Conservation (phyloP, 2,329 filamentous ascomycete species). For the Zymoseptoria ardabiliae region DNA sequence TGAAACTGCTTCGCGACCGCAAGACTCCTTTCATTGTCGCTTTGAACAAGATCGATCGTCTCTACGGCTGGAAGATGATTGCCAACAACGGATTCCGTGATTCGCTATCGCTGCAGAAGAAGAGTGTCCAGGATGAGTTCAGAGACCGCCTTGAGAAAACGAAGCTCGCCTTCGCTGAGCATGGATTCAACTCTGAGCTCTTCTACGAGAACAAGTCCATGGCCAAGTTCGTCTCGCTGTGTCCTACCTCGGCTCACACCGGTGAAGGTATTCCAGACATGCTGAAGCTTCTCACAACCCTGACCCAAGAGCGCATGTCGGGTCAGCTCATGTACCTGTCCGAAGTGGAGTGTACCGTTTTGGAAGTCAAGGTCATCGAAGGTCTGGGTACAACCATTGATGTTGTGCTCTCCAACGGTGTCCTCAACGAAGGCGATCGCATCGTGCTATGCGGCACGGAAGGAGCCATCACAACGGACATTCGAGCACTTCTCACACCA, state of each 20-base stretch:
- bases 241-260: constrained; percentile 96
- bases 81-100: constrained; percentile 98
- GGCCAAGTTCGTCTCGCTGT: constrained; percentile 87
- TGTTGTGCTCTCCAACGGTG: constrained; percentile 91
- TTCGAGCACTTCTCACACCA: constrained; percentile 86
- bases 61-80: constrained; percentile 98
- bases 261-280: constrained; percentile 98
- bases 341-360: constrained; percentile 93
- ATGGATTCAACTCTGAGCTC: constrained; percentile 95
- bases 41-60: constrained; percentile 98
- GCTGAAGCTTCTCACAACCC: constrained; percentile 85
- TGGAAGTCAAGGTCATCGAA: constrained; percentile 98
- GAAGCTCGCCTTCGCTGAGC: constrained; percentile 89
- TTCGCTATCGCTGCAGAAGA: constrained; percentile 80
- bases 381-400: constrained; percentile 98
- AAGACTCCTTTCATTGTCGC: constrained; percentile 98
- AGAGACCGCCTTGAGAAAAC: constrained; percentile 81
- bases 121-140: constrained; percentile 91
- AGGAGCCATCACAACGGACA: constrained; percentile 89
- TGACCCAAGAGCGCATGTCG: constrained; percentile 97
- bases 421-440: constrained; percentile 85
- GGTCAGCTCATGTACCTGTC: constrained; percentile 96
- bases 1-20: constrained; percentile 83
- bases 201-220: constrained; percentile 98
- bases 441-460: constrained; percentile 96